Evolutionary conservation across 2,329 filamentous ascomycete species (phyloP).

Genomic region (Bipolaris zeicola): DNA sequence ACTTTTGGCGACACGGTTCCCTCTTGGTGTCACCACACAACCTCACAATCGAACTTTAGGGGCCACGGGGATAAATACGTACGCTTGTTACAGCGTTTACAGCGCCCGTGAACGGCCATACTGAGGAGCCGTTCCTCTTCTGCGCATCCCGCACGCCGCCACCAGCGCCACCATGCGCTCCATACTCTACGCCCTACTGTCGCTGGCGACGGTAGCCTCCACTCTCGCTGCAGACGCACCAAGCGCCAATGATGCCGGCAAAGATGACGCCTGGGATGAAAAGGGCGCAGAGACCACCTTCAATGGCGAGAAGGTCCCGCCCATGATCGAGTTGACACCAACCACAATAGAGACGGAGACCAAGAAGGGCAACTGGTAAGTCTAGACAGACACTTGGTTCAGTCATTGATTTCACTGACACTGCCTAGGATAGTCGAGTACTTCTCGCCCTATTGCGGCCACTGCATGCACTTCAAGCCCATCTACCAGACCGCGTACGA

Average conservation of each 20-base stretch:
- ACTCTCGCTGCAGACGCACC: slow-evolving; percentile 30
- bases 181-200: slow-evolving; percentile 44
- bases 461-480: slow-evolving; percentile 81
- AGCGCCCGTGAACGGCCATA: neutral
- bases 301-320: slow-evolving; percentile 70
- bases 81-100: neutral
- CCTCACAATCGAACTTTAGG: slow-evolving; percentile 11
- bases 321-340: slow-evolving; percentile 65
- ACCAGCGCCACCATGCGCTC: slow-evolving; percentile 39
- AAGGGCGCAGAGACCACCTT: slow-evolving; percentile 61
- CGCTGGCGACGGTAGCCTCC: slow-evolving; percentile 45
- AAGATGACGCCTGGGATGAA: slow-evolving; percentile 37
- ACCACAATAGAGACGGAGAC: slow-evolving; percentile 63
- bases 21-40: slow-evolving; percentile 7
- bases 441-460: slow-evolving; percentile 62
- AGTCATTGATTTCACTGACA: neutral
- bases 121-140: slow-evolving; percentile 9
- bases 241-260: slow-evolving; percentile 18
- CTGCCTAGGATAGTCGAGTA: slow-evolving; percentile 54
- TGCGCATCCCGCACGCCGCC: slow-evolving; percentile 18
- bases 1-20: slow-evolving; percentile 19
- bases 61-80: neutral
- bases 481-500: slow-evolving; percentile 93
- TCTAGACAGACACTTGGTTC: too few relatives aligned
- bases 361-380: slow-evolving; percentile 71